A percentile compares a stretch with the other conserved stretches of the same genome.
phyloP scores from a whole-genome alignment of 768 basidiomycete genomes.

The Ephemerocybe angulata region DNA sequence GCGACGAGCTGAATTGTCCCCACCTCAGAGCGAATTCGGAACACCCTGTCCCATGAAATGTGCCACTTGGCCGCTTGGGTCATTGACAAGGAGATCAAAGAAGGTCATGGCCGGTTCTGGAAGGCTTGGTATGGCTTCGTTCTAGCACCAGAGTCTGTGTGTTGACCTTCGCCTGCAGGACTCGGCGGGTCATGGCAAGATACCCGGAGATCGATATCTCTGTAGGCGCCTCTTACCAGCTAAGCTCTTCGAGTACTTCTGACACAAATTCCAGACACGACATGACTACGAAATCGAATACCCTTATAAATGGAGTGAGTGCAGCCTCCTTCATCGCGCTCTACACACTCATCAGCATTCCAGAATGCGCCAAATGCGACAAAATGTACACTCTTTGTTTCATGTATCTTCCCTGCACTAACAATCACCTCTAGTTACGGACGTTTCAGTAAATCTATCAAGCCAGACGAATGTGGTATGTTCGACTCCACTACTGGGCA shows the following conservation, averaged over 20 bases:
- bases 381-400: slow-evolving; percentile 47
- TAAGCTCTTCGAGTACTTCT: not conserved
- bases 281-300: slow-evolving; percentile 76
- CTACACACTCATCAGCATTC: slow-evolving; percentile 7
- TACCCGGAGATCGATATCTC: slow-evolving; percentile 71
- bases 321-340: not conserved
- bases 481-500: slow-evolving; percentile 9
- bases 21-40: slow-evolving; percentile 65
- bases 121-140: slow-evolving; percentile 56
- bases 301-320: slow-evolving; percentile 70
- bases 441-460: slow-evolving; percentile 70
- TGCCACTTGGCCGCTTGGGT: slow-evolving; percentile 88
- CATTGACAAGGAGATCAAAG: slow-evolving; percentile 65
- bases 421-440: slow-evolving; percentile 54
- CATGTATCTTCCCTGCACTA: not conserved
- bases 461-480: slow-evolving; percentile 60
- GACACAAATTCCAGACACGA: slow-evolving; percentile 42
- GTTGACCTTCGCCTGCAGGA: slow-evolving; percentile 42
- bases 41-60: slow-evolving; percentile 89
- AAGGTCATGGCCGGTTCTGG: slow-evolving; percentile 70
- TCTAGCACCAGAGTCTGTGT: not conserved
- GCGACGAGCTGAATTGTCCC: not conserved
- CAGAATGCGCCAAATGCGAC: slow-evolving; percentile 62
- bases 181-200: slow-evolving; percentile 61
- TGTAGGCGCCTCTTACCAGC: slow-evolving; percentile 29